These are phyloP conservation scores for Eutypella sp. DNA, from an alignment of 2,329 filamentous ascomycete species.

Conservation along the genomic window DNA sequence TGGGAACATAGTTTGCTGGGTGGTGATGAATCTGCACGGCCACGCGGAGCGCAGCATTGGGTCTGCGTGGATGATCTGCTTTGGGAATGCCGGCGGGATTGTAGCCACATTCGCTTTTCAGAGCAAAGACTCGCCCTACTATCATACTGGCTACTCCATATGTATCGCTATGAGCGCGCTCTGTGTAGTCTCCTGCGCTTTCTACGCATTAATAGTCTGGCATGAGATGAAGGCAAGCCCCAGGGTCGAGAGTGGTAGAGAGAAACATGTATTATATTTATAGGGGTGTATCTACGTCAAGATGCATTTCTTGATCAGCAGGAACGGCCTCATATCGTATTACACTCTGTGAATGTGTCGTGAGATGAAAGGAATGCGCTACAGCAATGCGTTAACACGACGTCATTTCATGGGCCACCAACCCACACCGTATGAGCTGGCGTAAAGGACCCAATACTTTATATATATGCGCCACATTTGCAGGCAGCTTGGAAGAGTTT, in stretches of 20 bases:
- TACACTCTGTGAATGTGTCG: no score
- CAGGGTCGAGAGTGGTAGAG: neutral
- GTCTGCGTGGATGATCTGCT: slow-evolving; percentile 25
- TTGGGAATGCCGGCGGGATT: slow-evolving; percentile 28
- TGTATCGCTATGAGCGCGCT: slow-evolving; percentile 5
- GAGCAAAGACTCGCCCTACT: slow-evolving; percentile 20
- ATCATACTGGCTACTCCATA: slow-evolving; percentile 22
- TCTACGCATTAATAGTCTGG: slow-evolving; percentile 4
- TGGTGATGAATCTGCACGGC: slow-evolving; percentile 35
- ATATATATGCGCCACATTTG: no score
- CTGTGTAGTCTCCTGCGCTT: slow-evolving; percentile 1
- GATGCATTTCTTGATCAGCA: no score
- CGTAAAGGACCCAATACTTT: no score
- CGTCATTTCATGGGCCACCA: no score
- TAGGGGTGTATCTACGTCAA: no score
- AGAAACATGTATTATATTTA: neutral
- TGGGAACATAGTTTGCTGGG: slow-evolving; percentile 30
- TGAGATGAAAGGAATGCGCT: no score
- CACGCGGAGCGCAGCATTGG: slow-evolving; percentile 26
- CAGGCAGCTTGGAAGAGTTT: no score
- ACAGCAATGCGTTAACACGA: no score
- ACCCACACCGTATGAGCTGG: no score
- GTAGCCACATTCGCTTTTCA: slow-evolving; percentile 25
- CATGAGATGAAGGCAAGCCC: neutral
- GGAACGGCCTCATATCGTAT: no score